Conservation (phyloP, 208 protist genomes). For the Phytomonas francai region DNA sequence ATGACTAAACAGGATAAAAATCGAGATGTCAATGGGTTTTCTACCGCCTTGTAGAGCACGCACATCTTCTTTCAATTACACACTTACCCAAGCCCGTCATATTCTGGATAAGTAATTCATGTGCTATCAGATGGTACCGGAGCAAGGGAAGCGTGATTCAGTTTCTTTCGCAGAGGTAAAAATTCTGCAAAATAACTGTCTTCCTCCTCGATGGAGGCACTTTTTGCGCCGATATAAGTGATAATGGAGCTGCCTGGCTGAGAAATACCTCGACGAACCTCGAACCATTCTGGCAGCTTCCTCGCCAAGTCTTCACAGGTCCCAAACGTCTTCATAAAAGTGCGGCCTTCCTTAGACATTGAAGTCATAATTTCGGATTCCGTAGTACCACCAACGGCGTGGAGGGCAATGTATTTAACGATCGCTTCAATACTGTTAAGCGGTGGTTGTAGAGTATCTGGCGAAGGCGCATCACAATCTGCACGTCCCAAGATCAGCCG, state of each 20-base stretch:
- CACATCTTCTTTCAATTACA: not conserved
- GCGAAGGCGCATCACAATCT: constrained; percentile 16
- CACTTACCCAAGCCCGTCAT: not conserved
- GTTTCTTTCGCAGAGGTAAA: not conserved
- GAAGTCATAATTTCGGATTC: constrained; percentile 33
- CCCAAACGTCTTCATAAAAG: constrained; percentile 37
- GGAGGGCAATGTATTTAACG: constrained; percentile 63
- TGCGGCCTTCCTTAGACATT: constrained; percentile 34
- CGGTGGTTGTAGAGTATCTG: constrained; percentile 29
- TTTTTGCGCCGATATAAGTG: constrained; percentile 61
- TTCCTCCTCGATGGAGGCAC: constrained; percentile 2
- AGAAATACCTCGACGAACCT: constrained; percentile 33
- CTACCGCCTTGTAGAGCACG: not conserved
- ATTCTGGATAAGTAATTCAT: not conserved
- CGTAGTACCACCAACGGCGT: constrained; percentile 31
- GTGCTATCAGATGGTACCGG: not conserved
- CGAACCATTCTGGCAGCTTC: constrained; percentile 82
- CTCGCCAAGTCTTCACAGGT: constrained; percentile 33
- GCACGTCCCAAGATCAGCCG: constrained; percentile 30
- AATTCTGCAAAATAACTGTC: not conserved
- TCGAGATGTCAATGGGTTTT: not conserved
- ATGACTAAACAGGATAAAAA: constrained; percentile 7
- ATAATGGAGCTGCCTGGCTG: constrained; percentile 46
- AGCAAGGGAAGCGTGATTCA: not conserved
- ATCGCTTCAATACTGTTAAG: constrained; percentile 30